Base-by-base conservation (phyloP, 805 yeast genomes). In the Brettanomyces nanus region DNA sequence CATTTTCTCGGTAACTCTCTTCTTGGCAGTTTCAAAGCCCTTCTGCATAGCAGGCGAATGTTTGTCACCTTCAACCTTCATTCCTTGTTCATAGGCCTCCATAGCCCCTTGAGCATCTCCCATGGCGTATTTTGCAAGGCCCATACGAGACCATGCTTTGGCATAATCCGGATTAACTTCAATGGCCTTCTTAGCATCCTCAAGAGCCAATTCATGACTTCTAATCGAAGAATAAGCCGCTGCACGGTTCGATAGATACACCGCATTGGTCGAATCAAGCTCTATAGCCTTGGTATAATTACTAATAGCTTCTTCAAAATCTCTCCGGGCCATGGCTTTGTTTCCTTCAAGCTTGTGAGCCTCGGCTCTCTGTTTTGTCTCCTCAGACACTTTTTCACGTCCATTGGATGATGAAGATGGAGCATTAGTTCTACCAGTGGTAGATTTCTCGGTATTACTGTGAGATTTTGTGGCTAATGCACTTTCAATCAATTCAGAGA, bases 71-170 rank as follows among this genome's bases (percentile, higher is more conserved):
- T 92, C 97, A 40, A 77, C 75, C 41, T 84, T 87, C 47, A 92
- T 62, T 28, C 96, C 98, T 46, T 70, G 71, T 62, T 84, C 79
- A 64, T 92, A 92, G 21, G 97, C 97, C 34, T 86, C 82, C 68
- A 87, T 68, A 10, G 98, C 75, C 37, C 82, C 95, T 61, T 83
- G 78, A 42, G 90, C 79, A 56, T 89, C 90, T n/a, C 95, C 95
- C 42, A 83, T 68, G n/a, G 96, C 95, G 60, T 81, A 90, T 56
- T 81, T 77, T 4, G 98, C 97, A 50, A 89, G 76, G 3, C 97
- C 98, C 48, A 92, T 69, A 61, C 98, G 80, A 5, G 96, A 85
- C 71, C 87, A 92, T 9, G 95, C 96, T 67, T 90, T 89, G 23
- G 95, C 78, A 52, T 85, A 92, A 5, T 66, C 52, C 38, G 96